Evolutionary conservation across 257 asterid species (phyloP).

Genomic region (Fraxinus anomala): DNA sequence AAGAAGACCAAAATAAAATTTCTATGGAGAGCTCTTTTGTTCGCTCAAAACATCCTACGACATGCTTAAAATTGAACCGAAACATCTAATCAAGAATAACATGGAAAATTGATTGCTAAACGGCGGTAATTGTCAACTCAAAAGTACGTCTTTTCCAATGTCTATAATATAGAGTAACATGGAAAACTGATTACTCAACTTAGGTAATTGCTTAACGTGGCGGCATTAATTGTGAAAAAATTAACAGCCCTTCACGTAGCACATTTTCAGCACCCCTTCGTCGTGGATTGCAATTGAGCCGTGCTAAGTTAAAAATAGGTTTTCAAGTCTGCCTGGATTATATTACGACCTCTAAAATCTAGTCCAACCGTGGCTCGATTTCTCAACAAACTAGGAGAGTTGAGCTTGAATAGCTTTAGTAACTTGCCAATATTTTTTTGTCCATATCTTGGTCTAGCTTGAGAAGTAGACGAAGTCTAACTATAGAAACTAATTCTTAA

Average conservation of each 20-base stretch:
- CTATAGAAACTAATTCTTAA: neutral
- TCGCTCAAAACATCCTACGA: neutral
- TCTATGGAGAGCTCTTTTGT: neutral
- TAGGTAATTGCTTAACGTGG: neutral
- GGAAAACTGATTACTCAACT: neutral
- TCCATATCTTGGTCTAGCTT: neutral
- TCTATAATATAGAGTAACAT: too few relatives aligned
- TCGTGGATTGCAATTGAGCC: neutral
- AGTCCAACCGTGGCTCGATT: neutral
- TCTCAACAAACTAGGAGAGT: neutral
- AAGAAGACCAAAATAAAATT: neutral
- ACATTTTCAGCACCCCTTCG: neutral
- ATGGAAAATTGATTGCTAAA: too few relatives aligned
- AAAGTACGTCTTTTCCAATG: too few relatives aligned
- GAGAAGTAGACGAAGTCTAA: neutral
- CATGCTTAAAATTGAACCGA: constrained; percentile 17
- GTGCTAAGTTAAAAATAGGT: constrained; percentile 4
- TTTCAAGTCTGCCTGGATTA: neutral
- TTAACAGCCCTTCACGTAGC: neutral
- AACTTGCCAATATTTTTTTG: constrained; percentile 1
- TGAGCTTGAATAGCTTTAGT: neutral
- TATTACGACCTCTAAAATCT: neutral
- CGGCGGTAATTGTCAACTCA: too few relatives aligned
- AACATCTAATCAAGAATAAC: neutral
- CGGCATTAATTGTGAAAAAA: neutral